Evolutionary conservation across 495 filamentous ascomycete species (phyloP).

Genomic region (Xanthoparmelia taractica): DNA sequence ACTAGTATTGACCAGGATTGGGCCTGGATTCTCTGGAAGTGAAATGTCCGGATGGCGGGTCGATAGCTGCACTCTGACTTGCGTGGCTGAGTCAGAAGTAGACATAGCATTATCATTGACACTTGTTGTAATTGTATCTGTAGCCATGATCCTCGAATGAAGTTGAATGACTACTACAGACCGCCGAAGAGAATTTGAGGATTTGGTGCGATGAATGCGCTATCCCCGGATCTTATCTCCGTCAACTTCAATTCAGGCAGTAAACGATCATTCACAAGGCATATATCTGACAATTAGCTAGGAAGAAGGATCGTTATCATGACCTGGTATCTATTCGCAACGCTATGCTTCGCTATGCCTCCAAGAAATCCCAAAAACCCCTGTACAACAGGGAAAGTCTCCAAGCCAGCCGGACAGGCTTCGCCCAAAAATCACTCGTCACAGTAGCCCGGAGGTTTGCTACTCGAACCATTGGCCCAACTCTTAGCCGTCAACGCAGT

Average conservation of each 20-base stretch:
- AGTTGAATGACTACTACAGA: conserved; percentile 1
- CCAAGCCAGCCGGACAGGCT: not conserved
- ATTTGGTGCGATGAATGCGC: not conserved
- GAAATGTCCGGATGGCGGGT: conserved; percentile 53
- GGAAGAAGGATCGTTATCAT: not conserved
- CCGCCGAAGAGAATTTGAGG: not conserved
- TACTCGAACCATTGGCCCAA: conserved; percentile 54
- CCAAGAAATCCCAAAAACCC: not conserved
- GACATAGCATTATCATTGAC: not conserved
- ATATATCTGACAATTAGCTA: not conserved
- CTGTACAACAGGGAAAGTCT: not conserved
- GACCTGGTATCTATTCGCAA: conserved; percentile 12
- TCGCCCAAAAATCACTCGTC: conserved; percentile 28
- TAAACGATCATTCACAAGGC: not conserved
- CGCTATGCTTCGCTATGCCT: conserved; percentile 21
- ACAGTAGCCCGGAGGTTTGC: conserved; percentile 51
- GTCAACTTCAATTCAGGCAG: not conserved
- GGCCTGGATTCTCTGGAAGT: conserved; percentile 52
- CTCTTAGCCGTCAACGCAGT: conserved; percentile 74
- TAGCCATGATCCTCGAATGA: not conserved
- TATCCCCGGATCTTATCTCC: conserved; percentile 10
- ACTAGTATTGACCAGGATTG: conserved; percentile 60
- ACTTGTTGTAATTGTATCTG: not conserved
- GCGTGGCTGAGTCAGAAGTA: conserved; percentile 25
- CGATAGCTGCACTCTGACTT: conserved; percentile 54